Evolutionary conservation across 805 yeast genomes (phyloP).

Genomic region (Kazachstania kunashirensis): DNA sequence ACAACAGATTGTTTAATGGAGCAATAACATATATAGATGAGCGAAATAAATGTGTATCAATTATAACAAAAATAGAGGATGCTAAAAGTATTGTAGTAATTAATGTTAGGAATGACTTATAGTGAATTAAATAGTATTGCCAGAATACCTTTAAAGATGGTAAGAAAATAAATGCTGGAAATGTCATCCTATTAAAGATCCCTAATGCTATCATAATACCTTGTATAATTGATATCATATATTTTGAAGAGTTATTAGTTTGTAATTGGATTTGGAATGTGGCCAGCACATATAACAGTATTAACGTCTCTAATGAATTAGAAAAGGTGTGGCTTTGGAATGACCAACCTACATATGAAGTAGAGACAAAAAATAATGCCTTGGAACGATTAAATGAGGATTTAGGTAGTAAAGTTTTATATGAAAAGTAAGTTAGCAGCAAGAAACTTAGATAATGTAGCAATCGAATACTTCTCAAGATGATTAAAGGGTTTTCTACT

Average conservation of each 20-base stretch:
- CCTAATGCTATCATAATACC: conserved; percentile 57
- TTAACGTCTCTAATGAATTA: conserved; percentile 66
- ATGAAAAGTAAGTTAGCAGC: neutral
- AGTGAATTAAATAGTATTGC: conserved; percentile 34
- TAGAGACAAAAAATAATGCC: conserved; percentile 29
- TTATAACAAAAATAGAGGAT: conserved; percentile 31
- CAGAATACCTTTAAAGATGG: conserved; percentile 44
- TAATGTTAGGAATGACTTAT: conserved; percentile 27
- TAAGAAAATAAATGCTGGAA: conserved; percentile 58
- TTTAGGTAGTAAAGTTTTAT: neutral
- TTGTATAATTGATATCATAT: conserved; percentile 20
- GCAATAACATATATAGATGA: conserved; percentile 36
- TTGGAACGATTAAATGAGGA: neutral
- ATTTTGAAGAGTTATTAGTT: conserved; percentile 1
- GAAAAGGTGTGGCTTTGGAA: conserved; percentile 84
- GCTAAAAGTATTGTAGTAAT: conserved; percentile 30
- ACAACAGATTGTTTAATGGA: conserved; percentile 66
- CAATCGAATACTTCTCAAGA: conserved; percentile 47
- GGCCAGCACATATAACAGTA: conserved; percentile 34
- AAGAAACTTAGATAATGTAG: conserved; percentile 32
- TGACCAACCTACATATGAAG: conserved; percentile 63
- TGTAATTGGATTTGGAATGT: conserved; percentile 28
- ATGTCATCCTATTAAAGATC: conserved; percentile 75
- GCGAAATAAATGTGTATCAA: conserved; percentile 46
- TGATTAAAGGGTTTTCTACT: conserved; percentile 35